Conservation (phyloP, 169 alveolate genomes). For the Pseudocohnilembus persalinus region DNA sequence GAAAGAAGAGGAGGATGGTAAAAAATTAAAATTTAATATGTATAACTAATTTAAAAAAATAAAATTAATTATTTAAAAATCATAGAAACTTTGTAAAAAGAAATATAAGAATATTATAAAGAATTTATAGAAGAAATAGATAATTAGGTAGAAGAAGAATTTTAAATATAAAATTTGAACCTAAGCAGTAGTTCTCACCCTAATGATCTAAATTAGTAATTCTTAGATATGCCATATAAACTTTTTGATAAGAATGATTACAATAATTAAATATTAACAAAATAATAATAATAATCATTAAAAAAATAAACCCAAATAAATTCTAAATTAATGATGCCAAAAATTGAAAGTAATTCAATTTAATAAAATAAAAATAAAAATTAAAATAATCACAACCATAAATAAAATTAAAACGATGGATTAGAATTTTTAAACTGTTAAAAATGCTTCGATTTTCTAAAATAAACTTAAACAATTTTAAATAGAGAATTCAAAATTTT, state of each 20-base stretch:
- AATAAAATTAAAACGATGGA: neutral
- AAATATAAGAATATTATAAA: neutral
- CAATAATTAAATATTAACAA: too few species aligned
- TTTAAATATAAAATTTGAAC: too few species aligned
- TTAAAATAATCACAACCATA: neutral
- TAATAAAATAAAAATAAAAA: neutral
- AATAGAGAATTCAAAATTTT: conserved; percentile 4
- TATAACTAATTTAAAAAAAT: too few species aligned
- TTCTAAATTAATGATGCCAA: neutral
- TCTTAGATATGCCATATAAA: too few species aligned
- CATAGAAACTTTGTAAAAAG: conserved; percentile 14
- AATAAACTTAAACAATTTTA: neutral
- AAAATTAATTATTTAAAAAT: neutral
- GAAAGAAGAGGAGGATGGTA: neutral
- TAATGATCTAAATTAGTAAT: too few species aligned
- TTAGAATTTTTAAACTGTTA: conserved; percentile 1
- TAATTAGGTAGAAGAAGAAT: neutral
- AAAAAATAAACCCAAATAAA: too few species aligned
- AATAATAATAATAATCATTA: too few species aligned
- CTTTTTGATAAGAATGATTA: too few species aligned
- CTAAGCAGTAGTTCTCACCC: too few species aligned
- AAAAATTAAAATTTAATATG: neutral
- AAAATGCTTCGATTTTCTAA: conserved; percentile 1
- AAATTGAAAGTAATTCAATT: neutral
- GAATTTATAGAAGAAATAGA: neutral